Evolutionary conservation across 2,329 filamentous ascomycete species (phyloP), one percentile per base, ranked within the genome.

Genomic region (Sarocladium oryzae): DNA sequence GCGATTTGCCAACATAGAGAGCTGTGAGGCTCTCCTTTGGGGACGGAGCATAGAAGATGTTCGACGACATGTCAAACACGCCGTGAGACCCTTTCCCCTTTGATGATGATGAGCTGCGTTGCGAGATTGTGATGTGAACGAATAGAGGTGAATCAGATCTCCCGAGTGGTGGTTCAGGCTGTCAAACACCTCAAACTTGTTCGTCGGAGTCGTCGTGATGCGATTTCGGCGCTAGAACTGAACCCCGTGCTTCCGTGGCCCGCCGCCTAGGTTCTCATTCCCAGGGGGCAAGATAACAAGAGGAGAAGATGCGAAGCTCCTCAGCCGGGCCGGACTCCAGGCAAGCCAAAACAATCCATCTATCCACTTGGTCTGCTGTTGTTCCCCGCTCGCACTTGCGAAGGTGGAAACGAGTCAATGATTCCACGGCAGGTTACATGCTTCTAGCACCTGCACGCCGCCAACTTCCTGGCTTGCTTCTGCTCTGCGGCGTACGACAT

Each of bases 1-100:
- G 70, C 2, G 70, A 74, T 58, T 81, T 78, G 53, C 84, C 83
- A 21, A 88, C 68, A 60, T 59, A 64, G 30, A 50, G 52, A 21
- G 55, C 46, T n/a, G 53, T 48, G 20, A 63, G 51, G 8, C 53
- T 54, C 30, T 61, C 56, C 32, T 56, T 57, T 23, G 60, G 56
- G 21, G 61, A 56, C 9, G 57, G 36, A 16, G 60, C 57, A 36
- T 56, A 63, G 46, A 61, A 58, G 51, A 51, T 32, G 35, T 50
- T n/a, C 9, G 54, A 56, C 13, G 59, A 53, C 58, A 61, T 61
- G 20, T n/a, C n/a, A n/a, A n/a, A 28, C 40, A 28, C 10, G 36
- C 33, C 7, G 11, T 9, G 8, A 18, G 10, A 36, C 20, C 20
- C 36, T 21, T 5, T n/a, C 8, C 36, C 7, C 10, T 5, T 15